Evolutionary conservation across 2,329 filamentous ascomycete species (phyloP), one percentile per base, ranked within the genome.

Genomic region (Fusarium dimerum): DNA sequence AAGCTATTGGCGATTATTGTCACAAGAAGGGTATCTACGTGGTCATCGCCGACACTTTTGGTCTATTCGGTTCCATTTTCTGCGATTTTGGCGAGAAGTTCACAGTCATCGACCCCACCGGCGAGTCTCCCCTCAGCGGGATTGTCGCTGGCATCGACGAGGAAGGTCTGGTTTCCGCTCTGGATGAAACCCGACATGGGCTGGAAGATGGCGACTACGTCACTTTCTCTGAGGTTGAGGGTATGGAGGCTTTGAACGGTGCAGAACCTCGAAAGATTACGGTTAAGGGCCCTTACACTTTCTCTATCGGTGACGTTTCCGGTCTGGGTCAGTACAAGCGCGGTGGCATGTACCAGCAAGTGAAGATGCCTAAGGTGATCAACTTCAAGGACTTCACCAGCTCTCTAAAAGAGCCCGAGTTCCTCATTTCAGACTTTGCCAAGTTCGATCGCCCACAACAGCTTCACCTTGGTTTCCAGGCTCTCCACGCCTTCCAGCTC

Each of bases 11-110:
- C 61, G 92, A 97, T 65, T 97, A 93, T 77, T 96, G 93, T 73
- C 94, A 97, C 73, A 78, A 88, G 57, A 96, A 97, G 72, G 89
- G 90, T 57, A 97, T 99, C 63, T 97, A 90, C 70, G 76, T 99
- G 39, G 86, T 96, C 45, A 84, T 91, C 50, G 85, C 90, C 7
- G 92, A 97, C 68, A 96, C 90, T 0, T 97, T 90, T 66, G 94
- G 94, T 60, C 82, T 99, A 32, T 99, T 99, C 68, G 94, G 94
- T 46, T 90, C 88, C 60, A 89, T 99, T 62, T 99, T 99, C 77
- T 97, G 92, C 66, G 94, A 99, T 68, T 99, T 99, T 69, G 94
- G 94, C 62, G 86, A 93, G 67, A 90, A 94, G 66, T 99, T 99
- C 73, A 91, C 90, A 6, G 85, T 94, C 49, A 87, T 91, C 59